Conservation (phyloP, 192 early-diverging fungal genomes). For the Entomortierella parvispora region DNA sequence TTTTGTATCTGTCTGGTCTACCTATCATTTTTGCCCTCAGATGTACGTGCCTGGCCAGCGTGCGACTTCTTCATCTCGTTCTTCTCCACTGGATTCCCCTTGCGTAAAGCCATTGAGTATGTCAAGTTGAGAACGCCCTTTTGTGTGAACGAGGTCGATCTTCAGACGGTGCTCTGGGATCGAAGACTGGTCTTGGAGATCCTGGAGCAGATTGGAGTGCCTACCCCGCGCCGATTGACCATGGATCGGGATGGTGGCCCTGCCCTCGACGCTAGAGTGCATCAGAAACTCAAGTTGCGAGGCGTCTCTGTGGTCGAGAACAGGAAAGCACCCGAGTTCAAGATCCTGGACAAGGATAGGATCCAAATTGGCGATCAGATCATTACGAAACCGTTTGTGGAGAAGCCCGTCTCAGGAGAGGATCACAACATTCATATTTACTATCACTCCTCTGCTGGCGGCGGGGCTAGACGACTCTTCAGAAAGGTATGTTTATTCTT, state of each 20-base stretch:
- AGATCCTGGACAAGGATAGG: constrained; percentile 71
- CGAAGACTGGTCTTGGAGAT: constrained; percentile 87
- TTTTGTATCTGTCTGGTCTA: not conserved
- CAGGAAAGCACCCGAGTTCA: constrained; percentile 34
- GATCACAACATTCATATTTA: constrained; percentile 98
- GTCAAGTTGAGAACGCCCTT: constrained; percentile 84
- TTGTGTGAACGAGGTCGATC: constrained; percentile 90
- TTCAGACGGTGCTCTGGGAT: constrained; percentile 91
- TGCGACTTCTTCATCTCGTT: constrained; percentile 98
- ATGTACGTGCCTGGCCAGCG: constrained; percentile 87
- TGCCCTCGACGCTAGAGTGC: constrained; percentile 61
- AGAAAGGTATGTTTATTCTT: constrained; percentile 66
- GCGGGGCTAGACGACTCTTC: constrained; percentile 82
- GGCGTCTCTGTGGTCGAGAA: constrained; percentile 26
- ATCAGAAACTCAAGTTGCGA: constrained; percentile 63
- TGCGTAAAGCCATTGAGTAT: constrained; percentile 93
- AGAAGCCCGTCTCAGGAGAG: constrained; percentile 96
- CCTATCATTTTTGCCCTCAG: too few relatives aligned
- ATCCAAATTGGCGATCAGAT: constrained; percentile 72
- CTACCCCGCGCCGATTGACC: constrained; percentile 81
- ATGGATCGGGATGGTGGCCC: constrained; percentile 79
- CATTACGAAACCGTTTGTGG: constrained; percentile 94
- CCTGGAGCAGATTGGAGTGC: constrained; percentile 82
- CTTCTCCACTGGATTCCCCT: constrained; percentile 93
- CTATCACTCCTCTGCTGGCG: constrained; percentile 83